Conservation (phyloP, 2,329 filamentous ascomycete species). For the Ascochyta lentis region DNA sequence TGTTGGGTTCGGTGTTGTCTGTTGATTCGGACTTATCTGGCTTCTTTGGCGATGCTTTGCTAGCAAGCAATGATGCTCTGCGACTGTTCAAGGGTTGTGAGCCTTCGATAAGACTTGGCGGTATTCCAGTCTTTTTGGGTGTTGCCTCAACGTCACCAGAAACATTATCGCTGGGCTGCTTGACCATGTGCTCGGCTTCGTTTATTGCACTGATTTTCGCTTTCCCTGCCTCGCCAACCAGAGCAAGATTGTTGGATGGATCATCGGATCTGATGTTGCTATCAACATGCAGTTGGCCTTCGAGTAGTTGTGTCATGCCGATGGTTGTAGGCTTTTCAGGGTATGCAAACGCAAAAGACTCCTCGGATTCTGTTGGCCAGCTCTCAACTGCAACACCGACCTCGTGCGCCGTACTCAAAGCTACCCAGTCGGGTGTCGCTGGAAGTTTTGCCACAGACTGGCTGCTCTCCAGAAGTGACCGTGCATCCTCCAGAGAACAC, state of each 20-base stretch:
- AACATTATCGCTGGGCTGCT: constrained; percentile 4
- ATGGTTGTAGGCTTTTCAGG: constrained; percentile 60
- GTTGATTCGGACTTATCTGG: constrained; percentile 3
- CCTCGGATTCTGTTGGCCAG: constrained; percentile 68
- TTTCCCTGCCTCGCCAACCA: constrained; percentile 39
- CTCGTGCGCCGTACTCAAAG: constrained; percentile 75
- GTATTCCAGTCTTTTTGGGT: constrained; percentile 48
- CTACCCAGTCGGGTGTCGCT: constrained; percentile 67
- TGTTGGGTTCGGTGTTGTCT: constrained; percentile 7
- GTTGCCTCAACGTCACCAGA: constrained; percentile 11
- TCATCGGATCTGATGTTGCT: constrained; percentile 34
- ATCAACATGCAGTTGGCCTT: constrained; percentile 64
- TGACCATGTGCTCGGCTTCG: constrained; percentile 28
- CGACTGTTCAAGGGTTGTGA: constrained; percentile 45
- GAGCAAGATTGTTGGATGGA: constrained; percentile 33
- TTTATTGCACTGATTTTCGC: constrained; percentile 32
- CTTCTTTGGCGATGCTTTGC: constrained; percentile 33
- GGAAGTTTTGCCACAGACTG: constrained; percentile 66
- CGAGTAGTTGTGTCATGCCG: constrained; percentile 63
- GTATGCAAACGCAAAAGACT: constrained; percentile 70
- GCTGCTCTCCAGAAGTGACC: constrained; percentile 70
- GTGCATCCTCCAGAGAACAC: constrained; percentile 67
- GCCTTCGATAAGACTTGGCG: constrained; percentile 48
- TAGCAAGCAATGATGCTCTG: constrained; percentile 27
- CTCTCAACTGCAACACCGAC: constrained; percentile 74